Evolutionary conservation across 352 stramenopile genomes (phyloP), one percentile per base, ranked within the genome.

Genomic region (Phytophthora megakarya): DNA sequence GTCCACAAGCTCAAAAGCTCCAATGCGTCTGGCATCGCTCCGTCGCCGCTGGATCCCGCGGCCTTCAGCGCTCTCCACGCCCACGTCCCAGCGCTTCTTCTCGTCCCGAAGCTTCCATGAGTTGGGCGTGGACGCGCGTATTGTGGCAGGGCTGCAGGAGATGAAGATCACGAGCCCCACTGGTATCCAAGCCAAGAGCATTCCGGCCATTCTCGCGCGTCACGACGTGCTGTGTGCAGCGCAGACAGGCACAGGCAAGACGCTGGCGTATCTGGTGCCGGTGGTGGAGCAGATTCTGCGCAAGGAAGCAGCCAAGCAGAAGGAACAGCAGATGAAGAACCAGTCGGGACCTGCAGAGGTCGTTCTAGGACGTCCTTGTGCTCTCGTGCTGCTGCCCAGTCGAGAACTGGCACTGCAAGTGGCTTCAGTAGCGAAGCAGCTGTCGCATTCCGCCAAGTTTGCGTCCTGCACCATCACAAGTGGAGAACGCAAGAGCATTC

Each of bases 381-480:
- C 72, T 9, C 62, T 91, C 4, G 60, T 91, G 3, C 50, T 89
- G 44, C 67, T 89, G 45, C 84, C 84, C 3, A 93, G 84, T 65
- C 76, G 84, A 8, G 84, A 93, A 63, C 50, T 92, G 7, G 82
- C 81, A 11, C 51, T 86, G 38, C 84, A 93, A 49, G 81, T 93
- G 25, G 78, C 70, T 21, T 71, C 78, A 5, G 83, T 93, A 12
- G 82, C 84, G 25, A 89, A 90, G 52, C 67, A 78, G 19, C 65
- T 92, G 18, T 72, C 86, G 1, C 86, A 93, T 49, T 73, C 65
- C 9, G 83, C 75, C 47, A 90, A 90, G 66, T 93, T 92, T 39
- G 69, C 84, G 47, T 90, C 78, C 10, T 73, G 64, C 45, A 80
- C 71, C 19, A 64, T 91, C 56, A 92, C 84, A 11, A 84, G 81